Percentiles rank a stretch among this genome's conserved stretches.
Conservation (phyloP, 2,329 filamentous ascomycete genomes). For the Lachnellula cervina region DNA sequence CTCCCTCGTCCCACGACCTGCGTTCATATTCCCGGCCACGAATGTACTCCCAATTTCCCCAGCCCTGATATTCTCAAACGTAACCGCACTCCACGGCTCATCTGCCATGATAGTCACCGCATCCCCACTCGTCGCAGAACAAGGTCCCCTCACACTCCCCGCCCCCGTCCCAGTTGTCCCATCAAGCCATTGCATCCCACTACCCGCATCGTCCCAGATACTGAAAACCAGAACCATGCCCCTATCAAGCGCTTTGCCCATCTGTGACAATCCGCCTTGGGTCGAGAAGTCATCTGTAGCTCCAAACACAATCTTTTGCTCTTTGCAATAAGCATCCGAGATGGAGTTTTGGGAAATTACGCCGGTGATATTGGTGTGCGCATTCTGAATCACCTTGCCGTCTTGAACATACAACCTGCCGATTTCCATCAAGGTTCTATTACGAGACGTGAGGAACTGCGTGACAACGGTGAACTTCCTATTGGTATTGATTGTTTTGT, state of each 20-base stretch:
- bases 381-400: constrained; percentile 47
- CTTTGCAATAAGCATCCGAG: constrained; percentile 50
- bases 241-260: constrained; percentile 49
- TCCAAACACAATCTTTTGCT: constrained; percentile 47
- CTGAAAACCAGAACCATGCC: constrained; percentile 59
- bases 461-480: constrained; percentile 52
- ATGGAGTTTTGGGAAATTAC: constrained; percentile 45
- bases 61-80: constrained; percentile 21
- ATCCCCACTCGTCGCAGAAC: constrained; percentile 45
- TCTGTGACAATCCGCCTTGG: constrained; percentile 49
- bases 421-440: constrained; percentile 47
- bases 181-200: constrained; percentile 71
- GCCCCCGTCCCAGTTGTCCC: constrained; percentile 39
- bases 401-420: constrained; percentile 52
- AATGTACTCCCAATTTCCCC: constrained; percentile 21
- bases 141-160: constrained; percentile 49
- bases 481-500: constrained; percentile 46
- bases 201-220: constrained; percentile 49
- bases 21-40: not conserved
- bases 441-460: constrained; percentile 49
- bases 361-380: constrained; percentile 39
- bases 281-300: constrained; percentile 47
- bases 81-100: constrained; percentile 40
- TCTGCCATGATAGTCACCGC: constrained; percentile 44
- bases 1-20: not conserved